Percentiles rank a stretch among this genome's conserved stretches.
Evolutionary conservation across 257 asterid genomes (phyloP).

Genomic region (Solanum virginianum): DNA sequence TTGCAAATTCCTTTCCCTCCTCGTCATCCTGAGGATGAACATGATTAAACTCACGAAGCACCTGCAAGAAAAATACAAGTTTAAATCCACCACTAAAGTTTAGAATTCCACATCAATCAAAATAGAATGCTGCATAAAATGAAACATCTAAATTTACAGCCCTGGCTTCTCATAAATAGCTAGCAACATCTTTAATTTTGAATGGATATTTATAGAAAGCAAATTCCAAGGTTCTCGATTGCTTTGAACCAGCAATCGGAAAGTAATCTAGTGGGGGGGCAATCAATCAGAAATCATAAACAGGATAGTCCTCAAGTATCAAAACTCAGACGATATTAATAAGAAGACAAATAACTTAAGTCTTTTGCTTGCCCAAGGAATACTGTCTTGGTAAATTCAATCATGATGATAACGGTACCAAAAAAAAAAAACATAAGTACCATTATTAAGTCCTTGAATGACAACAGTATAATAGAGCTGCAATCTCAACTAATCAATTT

Average conservation of each 20-base stretch:
- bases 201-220: not conserved
- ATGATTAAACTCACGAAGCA: constrained; percentile 93
- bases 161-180: not conserved
- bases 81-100: not conserved
- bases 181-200: not conserved
- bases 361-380: not conserved
- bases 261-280: not conserved
- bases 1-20: constrained; percentile 90
- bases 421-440: not conserved
- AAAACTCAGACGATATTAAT: not conserved
- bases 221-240: not conserved
- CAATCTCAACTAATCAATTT: not conserved
- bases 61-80: constrained; percentile 28
- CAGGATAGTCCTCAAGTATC: not conserved
- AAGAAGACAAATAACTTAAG: not conserved
- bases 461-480: not conserved
- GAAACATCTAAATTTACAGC: not conserved
- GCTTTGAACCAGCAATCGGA: not conserved
- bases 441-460: not conserved
- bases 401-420: not conserved
- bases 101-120: not conserved
- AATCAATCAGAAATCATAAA: not conserved
- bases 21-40: constrained; percentile 96
- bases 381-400: not conserved
- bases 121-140: not conserved